phyloP scores from a whole-genome alignment of 345 rosid genomes.

The Erodium maritimum region DNA sequence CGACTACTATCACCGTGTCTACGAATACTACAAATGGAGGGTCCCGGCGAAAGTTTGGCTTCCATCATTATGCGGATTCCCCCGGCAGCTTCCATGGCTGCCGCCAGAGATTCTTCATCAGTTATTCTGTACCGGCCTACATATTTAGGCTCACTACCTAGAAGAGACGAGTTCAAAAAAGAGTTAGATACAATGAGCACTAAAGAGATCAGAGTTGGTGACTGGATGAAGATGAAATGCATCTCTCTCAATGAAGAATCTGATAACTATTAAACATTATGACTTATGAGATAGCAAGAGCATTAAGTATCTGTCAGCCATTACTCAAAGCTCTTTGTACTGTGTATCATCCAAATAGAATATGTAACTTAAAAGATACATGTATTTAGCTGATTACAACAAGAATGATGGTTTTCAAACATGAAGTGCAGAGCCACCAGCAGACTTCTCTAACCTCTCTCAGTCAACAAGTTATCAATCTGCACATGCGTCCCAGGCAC shows the following conservation, averaged over 20 bases:
- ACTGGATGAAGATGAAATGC: neutral
- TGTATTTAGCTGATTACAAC: neutral
- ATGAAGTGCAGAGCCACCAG: neutral
- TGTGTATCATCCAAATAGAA: no score
- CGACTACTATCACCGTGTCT: conserved; percentile 91
- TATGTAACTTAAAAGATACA: neutral
- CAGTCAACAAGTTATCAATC: conserved; percentile 69
- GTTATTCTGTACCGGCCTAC: conserved; percentile 76
- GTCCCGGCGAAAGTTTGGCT: conserved; percentile 97
- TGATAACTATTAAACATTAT: neutral
- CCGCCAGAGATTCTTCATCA: conserved; percentile 66
- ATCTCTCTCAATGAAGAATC: no score
- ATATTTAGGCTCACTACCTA: conserved; percentile 62
- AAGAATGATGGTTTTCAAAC: neutral
- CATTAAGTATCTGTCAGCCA: no score
- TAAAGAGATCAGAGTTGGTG: neutral
- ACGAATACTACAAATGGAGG: conserved; percentile 68
- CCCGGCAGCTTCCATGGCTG: conserved; percentile 93
- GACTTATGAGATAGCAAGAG: neutral
- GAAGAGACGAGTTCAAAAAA: conserved; percentile 3
- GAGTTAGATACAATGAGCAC: neutral
- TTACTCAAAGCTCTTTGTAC: no score
- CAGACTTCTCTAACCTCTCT: conserved; percentile 43
- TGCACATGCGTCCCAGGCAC: conserved; percentile 86
- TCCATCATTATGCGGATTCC: conserved; percentile 80